These are phyloP conservation scores for Camelina laxa DNA, from an alignment of 345 rosid genomes.

Conservation along the genomic window DNA sequence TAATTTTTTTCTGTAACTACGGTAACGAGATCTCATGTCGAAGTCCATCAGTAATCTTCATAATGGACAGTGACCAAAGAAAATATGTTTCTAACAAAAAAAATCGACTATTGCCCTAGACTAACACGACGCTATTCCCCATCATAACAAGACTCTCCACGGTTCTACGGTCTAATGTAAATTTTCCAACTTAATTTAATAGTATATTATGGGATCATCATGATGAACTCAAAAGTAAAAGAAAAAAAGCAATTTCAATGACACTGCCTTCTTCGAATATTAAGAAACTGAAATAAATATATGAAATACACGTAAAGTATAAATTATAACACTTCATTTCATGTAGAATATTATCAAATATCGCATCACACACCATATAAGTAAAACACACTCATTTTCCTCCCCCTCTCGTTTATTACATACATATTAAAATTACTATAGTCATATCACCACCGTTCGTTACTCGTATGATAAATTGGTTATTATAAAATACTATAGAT, in stretches of 20 bases:
- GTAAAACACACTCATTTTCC: constrained; percentile 21
- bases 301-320: constrained; percentile 7
- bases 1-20: too few species aligned
- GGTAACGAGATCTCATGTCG: too few species aligned
- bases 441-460: not conserved
- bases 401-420: constrained; percentile 29
- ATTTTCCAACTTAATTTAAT: too few species aligned
- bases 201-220: too few species aligned
- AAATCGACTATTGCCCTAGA: too few species aligned
- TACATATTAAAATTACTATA: constrained; percentile 16
- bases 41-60: too few species aligned
- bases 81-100: too few species aligned
- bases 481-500: constrained; percentile 27
- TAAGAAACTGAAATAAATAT: not conserved
- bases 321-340: constrained; percentile 20
- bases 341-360: constrained; percentile 22
- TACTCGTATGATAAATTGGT: constrained; percentile 23
- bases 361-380: constrained; percentile 18
- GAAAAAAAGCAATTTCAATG: too few species aligned
- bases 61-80: too few species aligned
- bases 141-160: too few species aligned
- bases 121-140: too few species aligned
- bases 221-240: not conserved
- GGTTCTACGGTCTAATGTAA: too few species aligned
- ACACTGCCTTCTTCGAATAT: not conserved